Evolutionary conservation across 2,329 filamentous ascomycete genomes (phyloP), one percentile per base, ranked within the genome.

Genomic region (Nemania sp.): DNA sequence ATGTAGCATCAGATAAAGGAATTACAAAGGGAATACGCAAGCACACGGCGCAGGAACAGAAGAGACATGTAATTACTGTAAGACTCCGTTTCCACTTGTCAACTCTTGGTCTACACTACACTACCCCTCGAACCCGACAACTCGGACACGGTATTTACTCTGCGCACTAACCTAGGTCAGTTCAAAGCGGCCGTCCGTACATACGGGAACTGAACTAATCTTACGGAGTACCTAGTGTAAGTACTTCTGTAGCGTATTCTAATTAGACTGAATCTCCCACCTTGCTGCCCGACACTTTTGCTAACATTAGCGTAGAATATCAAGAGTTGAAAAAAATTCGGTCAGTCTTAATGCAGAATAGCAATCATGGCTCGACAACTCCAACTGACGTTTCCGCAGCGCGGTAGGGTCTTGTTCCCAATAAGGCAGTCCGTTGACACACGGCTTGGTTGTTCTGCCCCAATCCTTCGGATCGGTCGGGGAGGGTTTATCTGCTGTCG

Each of bases 401-500:
- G 15, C 9, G 28, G 34, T 26, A 40, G 20, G 22, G 36, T n/a
- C 34, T 39, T 8, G 43, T 37, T 53, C 54, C 49, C 22, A 53
- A 56, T 53, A 20, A 53, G 54, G 54, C 54, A 56, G 49, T 12
- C 49, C 49, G 28, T 23, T 43, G 36, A 31, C 34, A 28, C 17
- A 30, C 24, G 41, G n/a, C n/a, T 23, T 28, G 28, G 33, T 31
- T 44, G 37, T 26, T 37, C 42, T 37, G 30, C n/a, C 19, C 30
- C 19, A 52, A 52, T 56, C 49, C 54, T 56, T 36, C 49, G 34
- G 44, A 20, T 44, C 31, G 26, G 33, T 49, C 40, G 40, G 44
- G 28, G 44, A 33, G 37, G 23, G 48, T 44, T 43, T 40, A 46
- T 56, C 41, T 45, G n/a, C 31, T 36, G 53, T 49, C 49, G 53